A percentile compares a stretch with the other conserved stretches of the same genome.
These are phyloP conservation scores for Combretum micranthum DNA, from an alignment of 345 rosid genomes.

Conservation along the genomic window DNA sequence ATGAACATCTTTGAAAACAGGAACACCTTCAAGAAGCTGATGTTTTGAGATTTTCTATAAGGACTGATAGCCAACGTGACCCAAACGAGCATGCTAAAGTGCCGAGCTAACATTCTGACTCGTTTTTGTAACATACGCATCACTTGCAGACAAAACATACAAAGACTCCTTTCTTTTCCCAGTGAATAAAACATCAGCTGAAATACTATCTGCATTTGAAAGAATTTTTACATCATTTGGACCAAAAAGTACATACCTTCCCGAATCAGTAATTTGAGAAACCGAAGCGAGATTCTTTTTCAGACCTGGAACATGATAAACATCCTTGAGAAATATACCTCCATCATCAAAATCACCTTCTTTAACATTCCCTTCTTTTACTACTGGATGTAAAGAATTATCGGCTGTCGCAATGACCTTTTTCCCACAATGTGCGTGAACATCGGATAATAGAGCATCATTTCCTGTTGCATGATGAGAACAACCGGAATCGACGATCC, in stretches of 20 bases:
- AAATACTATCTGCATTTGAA: not conserved
- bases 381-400: conserved; percentile 7
- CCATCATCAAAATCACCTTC: not conserved
- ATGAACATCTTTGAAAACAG: conserved; percentile 1
- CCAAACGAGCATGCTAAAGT: conserved; percentile 13
- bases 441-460: not conserved
- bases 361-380: no score
- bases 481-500: conserved; percentile 9
- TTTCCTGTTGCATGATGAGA: conserved; percentile 10
- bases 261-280: conserved; percentile 6
- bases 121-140: conserved; percentile 12
- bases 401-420: conserved; percentile 3
- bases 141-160: conserved; percentile 6
- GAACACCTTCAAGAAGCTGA: conserved; percentile 8
- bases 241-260: conserved; percentile 13
- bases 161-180: conserved; percentile 6
- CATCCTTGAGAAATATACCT: not conserved
- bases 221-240: conserved; percentile 11
- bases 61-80: conserved; percentile 12
- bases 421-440: not conserved
- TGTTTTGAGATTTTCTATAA: conserved; percentile 7
- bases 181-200: conserved; percentile 10
- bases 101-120: conserved; percentile 3
- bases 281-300: conserved; percentile 6
- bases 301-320: conserved; percentile 5